Evolutionary conservation across 148 eudicot genomes (phyloP), one percentile per base, ranked within the genome.

Genomic region (Heliamphora exappendiculata): DNA sequence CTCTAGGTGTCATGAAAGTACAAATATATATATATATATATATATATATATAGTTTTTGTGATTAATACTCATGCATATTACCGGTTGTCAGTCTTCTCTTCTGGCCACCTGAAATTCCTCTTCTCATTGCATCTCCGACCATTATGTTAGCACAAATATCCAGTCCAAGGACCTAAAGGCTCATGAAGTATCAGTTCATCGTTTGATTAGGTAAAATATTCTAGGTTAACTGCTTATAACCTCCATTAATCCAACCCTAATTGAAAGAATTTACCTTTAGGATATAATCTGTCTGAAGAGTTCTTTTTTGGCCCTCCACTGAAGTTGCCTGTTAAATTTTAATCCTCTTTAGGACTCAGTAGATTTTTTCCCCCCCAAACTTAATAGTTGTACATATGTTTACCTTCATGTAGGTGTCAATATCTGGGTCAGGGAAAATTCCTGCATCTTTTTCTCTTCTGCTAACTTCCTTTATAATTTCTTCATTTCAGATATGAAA

Each of bases 81-180:
- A 91, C 97, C 97, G 84, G 97, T 88, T 59, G 97, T 89, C 74
- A 93, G 77, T 70, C 97, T 84, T 82, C 85, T 90, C 85, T 92
- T 92, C 70, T 92, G 93, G 50, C 95, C 97, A 72, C 97, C 97
- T 17, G 93, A 91, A 55, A 93, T 88, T 41, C 97, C 97, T 89
- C 88, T 84, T 73, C 87, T 88, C 97, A 93, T 93, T 57, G 84
- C 91, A 83, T 93, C 91, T 45, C 97, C 97, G 39, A 79, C 88
- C 81, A 93, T 37, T 42, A 83, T 83, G 73, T 93, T 88, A 63
- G 97, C 86, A 79, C 97, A 93, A 3, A 87, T 54, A 79, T 93
- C 97, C 59, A 93, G 88, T 42, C 96, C 97, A 74, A 91, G 89
- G 82, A 93, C 88, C 95, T 93, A 88, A 60, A 55, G 45, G 70